Evolutionary conservation across 2,329 filamentous ascomycete genomes (phyloP), one percentile per base, ranked within the genome.

Genomic region (Celoporthe dispersa): DNA sequence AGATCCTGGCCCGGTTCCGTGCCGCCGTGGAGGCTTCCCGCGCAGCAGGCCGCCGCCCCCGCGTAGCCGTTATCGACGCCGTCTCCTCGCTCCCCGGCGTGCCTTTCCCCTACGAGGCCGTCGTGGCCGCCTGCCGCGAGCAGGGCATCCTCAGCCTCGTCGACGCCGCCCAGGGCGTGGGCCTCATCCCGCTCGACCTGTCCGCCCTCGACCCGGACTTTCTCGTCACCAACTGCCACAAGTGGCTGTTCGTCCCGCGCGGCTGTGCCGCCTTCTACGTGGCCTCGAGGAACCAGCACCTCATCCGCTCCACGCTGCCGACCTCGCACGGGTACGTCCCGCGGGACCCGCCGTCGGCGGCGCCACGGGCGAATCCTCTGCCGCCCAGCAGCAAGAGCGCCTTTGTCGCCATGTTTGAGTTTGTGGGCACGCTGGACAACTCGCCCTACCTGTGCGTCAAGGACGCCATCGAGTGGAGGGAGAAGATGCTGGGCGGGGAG

Each of bases 161-260:
- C 51, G 95, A 98, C 78, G 94, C 88, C 22, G 95, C 95, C 0
- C 95, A 98, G 80, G 91, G 91, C 1, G 82, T 97, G 33, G 95
- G 95, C 1, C 91, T 96, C 80, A 85, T 97, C 9, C 84, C 86
- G 0, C 79, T 98, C 9, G 88, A 97, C 78, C 80, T 98, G 19
- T 73, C 77, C 0, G 79, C 81, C 4, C 81, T 94, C 2, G 87
- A 94, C 72, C 90, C 94, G 0, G 94, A 98, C 79, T 98, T 97
- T 81, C 93, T 97, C 76, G 87, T 95, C 19, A 91, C 86, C 68
- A 98, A 98, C 79, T 93, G 90, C 75, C 93, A 97, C 83, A 97
- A 97, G 83, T 98, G 95, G 95, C 88, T 98, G 9, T 90, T 89
- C 76, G 88, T 89, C 0, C 95, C 94, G 0, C 89, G 94, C 41